A percentile compares a stretch with the other conserved stretches of the same genome.
phyloP scores from a whole-genome alignment of 1,284 basidiomycete species.

The Apiotrichum siamense region DNA sequence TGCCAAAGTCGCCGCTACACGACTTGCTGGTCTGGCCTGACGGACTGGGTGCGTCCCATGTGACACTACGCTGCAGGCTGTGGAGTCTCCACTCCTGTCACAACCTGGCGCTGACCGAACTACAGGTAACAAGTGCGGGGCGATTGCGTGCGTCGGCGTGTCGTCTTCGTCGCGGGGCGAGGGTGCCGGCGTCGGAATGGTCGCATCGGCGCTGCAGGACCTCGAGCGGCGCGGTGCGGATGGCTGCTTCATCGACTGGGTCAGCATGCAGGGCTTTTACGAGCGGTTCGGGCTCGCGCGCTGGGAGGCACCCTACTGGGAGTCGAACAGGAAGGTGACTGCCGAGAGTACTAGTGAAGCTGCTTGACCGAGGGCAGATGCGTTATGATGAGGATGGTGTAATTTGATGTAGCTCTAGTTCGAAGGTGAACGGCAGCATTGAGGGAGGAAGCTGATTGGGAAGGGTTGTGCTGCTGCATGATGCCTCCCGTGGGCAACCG shows the following conservation, averaged over 20 bases:
- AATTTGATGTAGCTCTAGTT: no score
- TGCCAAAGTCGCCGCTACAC: conserved; percentile 7
- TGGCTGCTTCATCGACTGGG: conserved; percentile 29
- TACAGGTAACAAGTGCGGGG: conserved; percentile 15
- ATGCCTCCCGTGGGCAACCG: no score
- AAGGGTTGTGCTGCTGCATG: no score
- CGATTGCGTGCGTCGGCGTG: conserved; percentile 22
- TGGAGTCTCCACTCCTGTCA: no score
- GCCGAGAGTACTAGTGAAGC: no score
- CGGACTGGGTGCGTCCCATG: conserved; percentile 12
- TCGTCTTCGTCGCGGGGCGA: conserved; percentile 4
- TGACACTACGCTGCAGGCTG: no score
- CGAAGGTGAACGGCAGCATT: no score
- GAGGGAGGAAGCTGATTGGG: no score
- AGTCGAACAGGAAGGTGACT: not conserved
- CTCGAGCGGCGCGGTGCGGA: conserved; percentile 20
- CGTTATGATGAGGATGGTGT: no score
- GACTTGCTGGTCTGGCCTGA: conserved; percentile 15
- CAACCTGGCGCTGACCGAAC: not conserved
- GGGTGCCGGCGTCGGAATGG: conserved; percentile 19
- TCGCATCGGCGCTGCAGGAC: conserved; percentile 14
- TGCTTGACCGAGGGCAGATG: no score
- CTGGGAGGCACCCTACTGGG: conserved; percentile 19
- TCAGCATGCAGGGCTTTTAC: conserved; percentile 23
- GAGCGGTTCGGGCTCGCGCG: conserved; percentile 15